phyloP scores from a whole-genome alignment of 2,329 filamentous ascomycete species.

The Colletotrichum gloeosporioides region DNA sequence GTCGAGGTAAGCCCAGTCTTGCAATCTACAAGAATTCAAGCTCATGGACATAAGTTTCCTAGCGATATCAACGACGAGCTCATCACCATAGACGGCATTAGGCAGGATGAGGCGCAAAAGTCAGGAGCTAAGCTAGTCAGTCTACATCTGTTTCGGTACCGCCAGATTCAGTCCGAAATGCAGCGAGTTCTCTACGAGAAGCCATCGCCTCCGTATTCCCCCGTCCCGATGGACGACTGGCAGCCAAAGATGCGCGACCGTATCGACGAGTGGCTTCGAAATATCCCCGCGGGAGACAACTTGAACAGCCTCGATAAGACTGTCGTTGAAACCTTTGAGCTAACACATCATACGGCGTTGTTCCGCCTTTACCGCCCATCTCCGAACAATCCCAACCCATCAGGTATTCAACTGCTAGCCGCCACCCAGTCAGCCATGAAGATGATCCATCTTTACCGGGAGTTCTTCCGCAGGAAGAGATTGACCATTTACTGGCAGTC shows the following conservation, averaged over 20 bases:
- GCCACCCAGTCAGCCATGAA: background rate
- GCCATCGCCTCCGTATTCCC: background rate
- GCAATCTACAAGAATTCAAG: background rate
- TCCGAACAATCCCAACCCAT: background rate
- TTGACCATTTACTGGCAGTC: background rate
- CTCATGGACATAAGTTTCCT: background rate
- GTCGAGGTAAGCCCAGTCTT: background rate
- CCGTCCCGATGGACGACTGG: background rate
- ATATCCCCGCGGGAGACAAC: background rate
- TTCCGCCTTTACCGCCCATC: background rate
- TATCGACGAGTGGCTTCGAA: background rate
- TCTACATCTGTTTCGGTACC: background rate
- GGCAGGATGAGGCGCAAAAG: background rate
- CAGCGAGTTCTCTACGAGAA: background rate
- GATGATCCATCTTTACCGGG: background rate
- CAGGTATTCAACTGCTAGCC: background rate
- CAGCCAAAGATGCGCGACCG: background rate
- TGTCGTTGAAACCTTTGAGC: background rate
- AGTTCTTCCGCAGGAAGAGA: background rate
- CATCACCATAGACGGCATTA: background rate
- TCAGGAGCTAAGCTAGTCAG: background rate
- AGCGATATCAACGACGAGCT: background rate
- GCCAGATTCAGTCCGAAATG: background rate
- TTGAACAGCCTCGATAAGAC: background rate
- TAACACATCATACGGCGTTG: background rate